Conservation (phyloP, 2,329 filamentous ascomycete genomes). For the Pestalotiopsis sp. region DNA sequence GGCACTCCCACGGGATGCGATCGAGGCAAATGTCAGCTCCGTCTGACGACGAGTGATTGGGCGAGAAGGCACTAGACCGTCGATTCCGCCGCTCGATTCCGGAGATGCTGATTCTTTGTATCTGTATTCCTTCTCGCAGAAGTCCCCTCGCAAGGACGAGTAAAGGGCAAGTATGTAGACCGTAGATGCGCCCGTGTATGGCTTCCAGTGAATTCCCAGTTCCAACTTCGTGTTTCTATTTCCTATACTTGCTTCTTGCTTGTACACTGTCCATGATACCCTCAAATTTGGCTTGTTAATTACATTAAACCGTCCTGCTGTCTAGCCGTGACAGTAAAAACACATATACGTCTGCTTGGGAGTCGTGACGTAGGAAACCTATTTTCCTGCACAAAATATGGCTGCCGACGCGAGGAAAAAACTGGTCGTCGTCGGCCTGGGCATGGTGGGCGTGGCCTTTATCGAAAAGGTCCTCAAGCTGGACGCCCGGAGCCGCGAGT, state of each 20-base stretch:
- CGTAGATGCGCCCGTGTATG: no score
- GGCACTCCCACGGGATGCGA: no score
- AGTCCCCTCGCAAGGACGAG: constrained; percentile 3
- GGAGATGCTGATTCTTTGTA: constrained; percentile 29
- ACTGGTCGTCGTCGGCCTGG: constrained; percentile 82
- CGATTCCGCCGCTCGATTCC: constrained; percentile 12
- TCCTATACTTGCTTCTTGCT: background rate
- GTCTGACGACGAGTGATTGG: constrained; percentile 19
- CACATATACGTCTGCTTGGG: no score
- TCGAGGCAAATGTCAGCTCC: constrained; percentile 14
- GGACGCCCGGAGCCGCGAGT: constrained; percentile 74
- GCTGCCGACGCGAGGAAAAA: constrained; percentile 54
- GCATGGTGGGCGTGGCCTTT: constrained; percentile 90
- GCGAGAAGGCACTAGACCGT: background rate
- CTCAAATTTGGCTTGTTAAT: background rate
- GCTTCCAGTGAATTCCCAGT: no score
- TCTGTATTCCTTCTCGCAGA: background rate
- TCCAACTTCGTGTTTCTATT: background rate
- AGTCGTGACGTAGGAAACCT: background rate
- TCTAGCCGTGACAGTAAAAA: no score
- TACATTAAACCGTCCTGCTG: background rate
- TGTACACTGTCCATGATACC: constrained; percentile 9
- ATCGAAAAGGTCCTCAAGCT: constrained; percentile 92
- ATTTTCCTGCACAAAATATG: constrained; percentile 43
- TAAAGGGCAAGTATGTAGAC: background rate